Evolutionary conservation across 345 rosid genomes (phyloP).

Genomic region (Conringia planisiliqua): DNA sequence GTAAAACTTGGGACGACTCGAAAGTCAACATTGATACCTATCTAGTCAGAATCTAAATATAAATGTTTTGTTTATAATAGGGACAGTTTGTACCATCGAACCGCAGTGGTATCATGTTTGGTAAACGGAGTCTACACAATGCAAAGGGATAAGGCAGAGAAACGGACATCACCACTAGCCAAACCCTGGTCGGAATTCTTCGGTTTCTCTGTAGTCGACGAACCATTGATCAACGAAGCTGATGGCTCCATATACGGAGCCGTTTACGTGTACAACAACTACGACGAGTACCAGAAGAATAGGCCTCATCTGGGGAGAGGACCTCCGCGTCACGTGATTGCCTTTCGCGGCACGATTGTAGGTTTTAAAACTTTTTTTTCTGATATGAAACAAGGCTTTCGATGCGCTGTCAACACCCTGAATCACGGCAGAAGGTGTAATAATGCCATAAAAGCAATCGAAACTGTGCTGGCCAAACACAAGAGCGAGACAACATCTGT

Average conservation of each 20-base stretch:
- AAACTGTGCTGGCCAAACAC: slow-evolving; percentile 11
- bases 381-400: slow-evolving; percentile 36
- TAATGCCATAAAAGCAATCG: slow-evolving; percentile 38
- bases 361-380: slow-evolving; percentile 15
- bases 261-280: slow-evolving; percentile 31
- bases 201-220: neutral
- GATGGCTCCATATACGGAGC: slow-evolving; percentile 58
- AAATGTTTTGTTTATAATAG: slow-evolving; percentile 16
- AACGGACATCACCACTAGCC: slow-evolving; percentile 27
- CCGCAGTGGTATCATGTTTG: slow-evolving; percentile 45
- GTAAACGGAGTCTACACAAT: slow-evolving; percentile 44
- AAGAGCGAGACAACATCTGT: slow-evolving; percentile 15
- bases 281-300: neutral
- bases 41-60: neutral
- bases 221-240: slow-evolving; percentile 32
- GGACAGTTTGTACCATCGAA: slow-evolving; percentile 36
- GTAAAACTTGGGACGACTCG: neutral
- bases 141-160: slow-evolving; percentile 40
- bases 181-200: neutral
- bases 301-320: neutral
- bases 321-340: slow-evolving; percentile 51
- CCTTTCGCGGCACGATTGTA: slow-evolving; percentile 52
- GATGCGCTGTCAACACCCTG: slow-evolving; percentile 33
- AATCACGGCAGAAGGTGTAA: slow-evolving; percentile 35
- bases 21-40: neutral